phyloP scores from a whole-genome alignment of 2,329 filamentous ascomycete species.

The Diaporthe helianthi region DNA sequence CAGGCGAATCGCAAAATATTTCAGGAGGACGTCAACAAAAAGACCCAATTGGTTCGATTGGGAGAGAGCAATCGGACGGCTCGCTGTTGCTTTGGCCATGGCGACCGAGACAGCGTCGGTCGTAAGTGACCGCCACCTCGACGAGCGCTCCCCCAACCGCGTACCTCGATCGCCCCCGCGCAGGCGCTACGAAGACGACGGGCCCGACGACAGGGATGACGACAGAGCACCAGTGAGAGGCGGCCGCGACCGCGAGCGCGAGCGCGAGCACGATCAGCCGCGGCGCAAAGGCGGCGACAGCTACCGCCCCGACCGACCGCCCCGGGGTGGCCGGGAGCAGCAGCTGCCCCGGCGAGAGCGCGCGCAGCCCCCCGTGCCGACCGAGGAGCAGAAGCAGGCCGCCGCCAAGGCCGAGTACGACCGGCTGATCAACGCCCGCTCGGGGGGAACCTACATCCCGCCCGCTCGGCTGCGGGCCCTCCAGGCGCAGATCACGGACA shows the following conservation, averaged over 20 bases:
- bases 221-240: slow-evolving; percentile 38
- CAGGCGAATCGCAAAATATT: neutral
- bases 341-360: slow-evolving; percentile 39
- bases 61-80: slow-evolving; percentile 8
- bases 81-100: slow-evolving; percentile 20
- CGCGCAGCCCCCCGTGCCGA: slow-evolving; percentile 53
- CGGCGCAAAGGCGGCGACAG: slow-evolving; percentile 57
- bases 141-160: slow-evolving; percentile 41
- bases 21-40: neutral
- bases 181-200: slow-evolving; percentile 35
- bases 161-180: slow-evolving; percentile 43
- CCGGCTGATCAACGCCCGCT: slow-evolving; percentile 89
- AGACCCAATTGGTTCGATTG: neutral
- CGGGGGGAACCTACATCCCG: slow-evolving; percentile 95
- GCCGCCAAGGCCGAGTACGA: slow-evolving; percentile 92
- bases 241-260: slow-evolving; percentile 35
- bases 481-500: slow-evolving; percentile 96
- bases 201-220: slow-evolving; percentile 38
- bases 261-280: slow-evolving; percentile 36
- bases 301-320: slow-evolving; percentile 50
- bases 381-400: slow-evolving; percentile 85
- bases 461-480: slow-evolving; percentile 88
- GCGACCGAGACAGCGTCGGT: slow-evolving; percentile 34
- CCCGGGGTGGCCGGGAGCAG: neutral
- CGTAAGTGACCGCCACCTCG: slow-evolving; percentile 33